Percentiles rank a stretch among this genome's conserved stretches.
Conservation (phyloP, 805 yeast genomes). For the Blastobotrys peoriensis region DNA sequence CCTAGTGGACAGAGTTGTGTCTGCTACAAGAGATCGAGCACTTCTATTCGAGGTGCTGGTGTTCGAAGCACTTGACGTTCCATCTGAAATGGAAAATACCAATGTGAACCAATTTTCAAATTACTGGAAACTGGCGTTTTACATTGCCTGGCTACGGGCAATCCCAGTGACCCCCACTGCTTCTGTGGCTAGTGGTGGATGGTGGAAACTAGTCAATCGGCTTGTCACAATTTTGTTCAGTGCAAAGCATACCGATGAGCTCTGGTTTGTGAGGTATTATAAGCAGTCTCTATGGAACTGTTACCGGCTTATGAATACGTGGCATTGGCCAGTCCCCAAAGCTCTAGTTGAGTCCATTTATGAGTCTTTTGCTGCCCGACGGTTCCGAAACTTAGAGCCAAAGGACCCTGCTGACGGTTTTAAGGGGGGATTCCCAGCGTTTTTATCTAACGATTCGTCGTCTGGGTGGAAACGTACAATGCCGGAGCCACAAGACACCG, state of each 20-base stretch:
- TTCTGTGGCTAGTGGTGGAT: background rate
- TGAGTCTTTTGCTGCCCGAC: background rate
- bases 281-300: background rate
- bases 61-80: background rate
- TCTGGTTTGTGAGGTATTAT: background rate
- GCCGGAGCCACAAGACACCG: background rate
- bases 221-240: background rate
- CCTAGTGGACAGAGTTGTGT: background rate
- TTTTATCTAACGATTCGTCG: background rate
- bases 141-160: background rate
- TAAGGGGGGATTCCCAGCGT: background rate
- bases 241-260: background rate
- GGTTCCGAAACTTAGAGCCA: conserved; percentile 1
- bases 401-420: background rate
- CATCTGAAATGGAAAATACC: background rate
- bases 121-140: background rate
- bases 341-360: background rate
- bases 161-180: no score
- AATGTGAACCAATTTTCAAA: background rate
- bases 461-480: background rate
- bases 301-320: background rate
- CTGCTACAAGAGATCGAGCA: background rate
- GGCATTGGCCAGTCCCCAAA: background rate
- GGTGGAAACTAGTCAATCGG: background rate
- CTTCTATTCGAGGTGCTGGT: background rate